Evolutionary conservation across 2,329 filamentous ascomycete species (phyloP), one percentile per base, ranked within the genome.

Genomic region (Verticillium klebahnii): DNA sequence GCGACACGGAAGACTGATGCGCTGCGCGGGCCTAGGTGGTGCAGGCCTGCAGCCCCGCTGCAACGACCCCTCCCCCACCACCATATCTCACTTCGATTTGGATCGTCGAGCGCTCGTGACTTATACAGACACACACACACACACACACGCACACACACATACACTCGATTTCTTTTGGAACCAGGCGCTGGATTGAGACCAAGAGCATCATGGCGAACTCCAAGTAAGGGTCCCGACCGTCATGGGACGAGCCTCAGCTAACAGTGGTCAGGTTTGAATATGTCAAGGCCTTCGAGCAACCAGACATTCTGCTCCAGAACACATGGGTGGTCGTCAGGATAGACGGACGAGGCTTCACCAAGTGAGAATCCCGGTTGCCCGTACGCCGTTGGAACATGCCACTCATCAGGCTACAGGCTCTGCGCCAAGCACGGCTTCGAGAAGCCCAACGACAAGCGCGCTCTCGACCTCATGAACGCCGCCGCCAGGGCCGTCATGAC

Each of bases 301-400:
- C 88, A 7, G 93, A 97, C 72, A 77, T 78, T 56, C 79, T 99
- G 50, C 83, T 98, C 25, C 92, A 89, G 60, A 96, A 96, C 72
- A 98, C 94, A 31, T 99, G 93, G 93, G 90, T 98, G 61, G 92
- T 98, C 23, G 88, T 99, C 61, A 89, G 95, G 63, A 89, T 99
- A 70, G 95, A 99, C 77, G 95, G 95, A 29, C 85, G 94, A 66
- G 93, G 93, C 19, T 99, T 99, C 77, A 95, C 93, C 70, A 97
- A 96, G 92, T 96, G 79, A 72, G 75, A 25, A 25, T 6, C 23
- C 11, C 11, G 17, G 39, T 19, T 7, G 31, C 17, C 19, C 15
- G 45, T 58, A 52, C 45, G 23, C 36, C 62, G 37, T 19, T 25
- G 54, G 31, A 9, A 56, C 25, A n/a, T 17, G 9, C 19, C 36